phyloP scores from a whole-genome alignment of 768 basidiomycete species.

The Leccinum imitatum region DNA sequence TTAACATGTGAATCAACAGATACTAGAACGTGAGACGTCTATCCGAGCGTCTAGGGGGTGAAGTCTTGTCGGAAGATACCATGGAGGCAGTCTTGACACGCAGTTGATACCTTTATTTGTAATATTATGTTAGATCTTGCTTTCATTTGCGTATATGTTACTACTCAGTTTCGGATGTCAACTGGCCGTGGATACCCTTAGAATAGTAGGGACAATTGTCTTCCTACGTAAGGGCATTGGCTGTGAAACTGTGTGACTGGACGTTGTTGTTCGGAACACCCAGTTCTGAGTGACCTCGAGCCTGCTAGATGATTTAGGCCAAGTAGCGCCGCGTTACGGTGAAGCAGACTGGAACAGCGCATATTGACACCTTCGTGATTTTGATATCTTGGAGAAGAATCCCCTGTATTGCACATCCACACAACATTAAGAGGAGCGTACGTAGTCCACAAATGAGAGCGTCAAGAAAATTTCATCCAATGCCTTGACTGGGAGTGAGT shows the following conservation, averaged over 20 bases:
- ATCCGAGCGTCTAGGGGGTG: background rate
- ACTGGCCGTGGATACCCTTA: background rate
- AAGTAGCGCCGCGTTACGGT: background rate
- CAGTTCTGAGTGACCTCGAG: background rate
- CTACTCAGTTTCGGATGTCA: background rate
- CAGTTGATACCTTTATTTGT: background rate
- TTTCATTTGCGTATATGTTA: conserved; percentile 6
- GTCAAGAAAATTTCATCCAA: conserved; percentile 1
- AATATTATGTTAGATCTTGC: background rate
- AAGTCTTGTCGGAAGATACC: background rate
- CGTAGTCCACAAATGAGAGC: conserved; percentile 6
- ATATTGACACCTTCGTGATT: background rate
- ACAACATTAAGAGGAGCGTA: conserved; percentile 1
- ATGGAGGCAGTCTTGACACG: background rate
- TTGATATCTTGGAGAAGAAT: background rate
- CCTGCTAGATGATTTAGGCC: background rate
- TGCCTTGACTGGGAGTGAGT: background rate
- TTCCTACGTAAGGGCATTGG: too few relatives aligned
- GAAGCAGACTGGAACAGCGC: too few relatives aligned
- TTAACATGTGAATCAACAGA: conserved; percentile 6
- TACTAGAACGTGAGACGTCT: conserved; percentile 4
- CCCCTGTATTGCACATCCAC: conserved; percentile 5
- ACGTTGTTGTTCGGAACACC: too few relatives aligned
- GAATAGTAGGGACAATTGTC: too few relatives aligned
- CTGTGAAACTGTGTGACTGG: too few relatives aligned